Base-by-base conservation (phyloP, 2,329 filamentous ascomycete species). In the Helotiales sp. region DNA sequence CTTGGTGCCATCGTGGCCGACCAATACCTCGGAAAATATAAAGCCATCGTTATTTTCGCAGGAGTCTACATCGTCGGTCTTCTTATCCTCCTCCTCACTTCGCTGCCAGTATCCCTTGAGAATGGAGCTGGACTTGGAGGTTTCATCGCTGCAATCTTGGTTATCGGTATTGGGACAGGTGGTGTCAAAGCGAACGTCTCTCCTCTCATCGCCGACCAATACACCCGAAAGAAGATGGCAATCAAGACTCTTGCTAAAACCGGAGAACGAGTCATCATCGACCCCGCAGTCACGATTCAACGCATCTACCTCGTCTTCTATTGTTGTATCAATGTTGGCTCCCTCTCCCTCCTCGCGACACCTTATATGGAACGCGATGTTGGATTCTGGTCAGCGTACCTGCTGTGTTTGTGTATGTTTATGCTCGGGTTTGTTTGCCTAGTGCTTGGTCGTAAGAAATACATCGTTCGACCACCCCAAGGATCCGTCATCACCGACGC, bases 101-200 rank as follows among this genome's bases (percentile, higher is more conserved):
- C 82, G 0, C 72, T 79, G 1, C 83, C 83, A 24, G 77, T 78
- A 55, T 70, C 76, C 0, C 68, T 77, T 24, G 66, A 69, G 5
- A 67, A 72, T 54, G 72, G 73, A n/a, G 75, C 72, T 29, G 72
- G 79, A 9, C 73, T 83, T 38, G 78, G 76, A 6, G 78, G 79
- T 1, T 79, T 83, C 64, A 77, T 84, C 48, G 71, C 79, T 1
- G 78, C 80, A 58, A 79, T 80, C 34, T 70, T 79, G 8, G 70
- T 75, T 44, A 74, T 79, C 24, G 76, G 77, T 10, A 69, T 78
- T 52, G 77, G 75, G 57, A 77, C 75, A 13, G 77, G 77, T 55
- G 76, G 76, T 5, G 78, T 90, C 77, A 90, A 90, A 74, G 80
- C 84, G 17, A 90, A 89, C 62, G 85, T 89, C 36, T 80, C 82